Conservation (phyloP, 768 basidiomycete species). For the Neoboletus brunneissimus region DNA sequence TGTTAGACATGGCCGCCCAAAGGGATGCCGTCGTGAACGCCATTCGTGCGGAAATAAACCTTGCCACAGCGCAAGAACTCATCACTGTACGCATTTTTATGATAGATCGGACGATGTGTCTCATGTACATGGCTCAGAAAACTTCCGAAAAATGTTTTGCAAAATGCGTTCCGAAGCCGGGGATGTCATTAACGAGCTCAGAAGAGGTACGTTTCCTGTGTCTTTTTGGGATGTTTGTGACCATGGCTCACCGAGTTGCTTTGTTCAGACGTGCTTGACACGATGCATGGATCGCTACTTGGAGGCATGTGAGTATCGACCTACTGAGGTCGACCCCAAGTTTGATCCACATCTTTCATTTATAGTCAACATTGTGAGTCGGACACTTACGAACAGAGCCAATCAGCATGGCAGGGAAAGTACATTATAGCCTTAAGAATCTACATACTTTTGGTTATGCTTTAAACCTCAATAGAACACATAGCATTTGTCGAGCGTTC, state of each 20-base stretch:
- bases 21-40: conserved; percentile 54
- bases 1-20: conserved; percentile 37
- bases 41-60: conserved; percentile 66
- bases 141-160: conserved; percentile 73
- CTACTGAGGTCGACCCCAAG: background rate
- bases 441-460: background rate
- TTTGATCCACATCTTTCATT: conserved; percentile 1
- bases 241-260: background rate
- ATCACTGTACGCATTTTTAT: conserved; percentile 55
- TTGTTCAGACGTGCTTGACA: conserved; percentile 62
- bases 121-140: conserved; percentile 47
- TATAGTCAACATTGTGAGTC: conserved; percentile 77
- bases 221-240: background rate
- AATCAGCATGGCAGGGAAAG: conserved; percentile 25
- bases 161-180: conserved; percentile 78
- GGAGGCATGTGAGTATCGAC: conserved; percentile 68
- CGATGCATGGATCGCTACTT: conserved; percentile 80
- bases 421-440: conserved; percentile 5
- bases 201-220: conserved; percentile 57
- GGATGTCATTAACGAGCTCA: conserved; percentile 59
- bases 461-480: conserved; percentile 3
- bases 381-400: conserved; percentile 60
- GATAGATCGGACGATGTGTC: background rate
- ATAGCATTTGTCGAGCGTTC: background rate
- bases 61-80: conserved; percentile 77